Base-by-base conservation (phyloP, 805 yeast genomes). In the Candida wancherniae region DNA sequence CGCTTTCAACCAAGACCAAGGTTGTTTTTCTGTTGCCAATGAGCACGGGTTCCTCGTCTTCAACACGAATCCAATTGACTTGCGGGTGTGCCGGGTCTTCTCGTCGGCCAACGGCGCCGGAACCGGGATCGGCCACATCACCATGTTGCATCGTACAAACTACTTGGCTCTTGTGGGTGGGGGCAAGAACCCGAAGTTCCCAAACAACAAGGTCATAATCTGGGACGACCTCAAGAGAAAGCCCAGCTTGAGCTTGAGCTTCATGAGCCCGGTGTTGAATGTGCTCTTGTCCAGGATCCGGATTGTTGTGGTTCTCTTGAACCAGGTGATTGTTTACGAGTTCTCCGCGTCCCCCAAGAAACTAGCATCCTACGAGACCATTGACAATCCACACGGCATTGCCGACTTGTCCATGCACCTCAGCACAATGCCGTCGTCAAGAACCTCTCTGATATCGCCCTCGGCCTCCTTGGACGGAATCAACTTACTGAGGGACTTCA, bases 91-190 rank as follows among this genome's bases (percentile, higher is more conserved):
- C 45, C 63, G 88, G 36, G 69, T 63, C 15, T 73, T 76, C 44
- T 26, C 38, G 2, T 34, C 39, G 3, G 18, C 37, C 6, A 28
- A 22, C 29, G 38, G 45, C 7, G 42, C 44, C 5, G 66, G 64
- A 1, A 48, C 63, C 4, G 96, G 96, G 0, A 77, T 88, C 15
- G 94, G 92, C 2, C 63, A 69, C 19, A 75, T 83, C 2, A 66
- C 80, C 26, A 85, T 90, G 95, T 76, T 90, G 5, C 84, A 86
- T 53, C 72, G 96, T 24, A 87, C 97, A 0, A 90, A 90, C 58
- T 88, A 87, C 52, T 68, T 90, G 31, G 95, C 90, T 1, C 59
- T 92, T 24, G 84, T 87, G 0, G 96, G 97, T 1, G 96, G 96
- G 11, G 96, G 96, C 1, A 69, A 71, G 40, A 71, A 70, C 36